Evolutionary conservation across 805 yeast species (phyloP), one percentile per base, ranked within the genome.

Genomic region (Sugiyamaella qingdaonensis): DNA sequence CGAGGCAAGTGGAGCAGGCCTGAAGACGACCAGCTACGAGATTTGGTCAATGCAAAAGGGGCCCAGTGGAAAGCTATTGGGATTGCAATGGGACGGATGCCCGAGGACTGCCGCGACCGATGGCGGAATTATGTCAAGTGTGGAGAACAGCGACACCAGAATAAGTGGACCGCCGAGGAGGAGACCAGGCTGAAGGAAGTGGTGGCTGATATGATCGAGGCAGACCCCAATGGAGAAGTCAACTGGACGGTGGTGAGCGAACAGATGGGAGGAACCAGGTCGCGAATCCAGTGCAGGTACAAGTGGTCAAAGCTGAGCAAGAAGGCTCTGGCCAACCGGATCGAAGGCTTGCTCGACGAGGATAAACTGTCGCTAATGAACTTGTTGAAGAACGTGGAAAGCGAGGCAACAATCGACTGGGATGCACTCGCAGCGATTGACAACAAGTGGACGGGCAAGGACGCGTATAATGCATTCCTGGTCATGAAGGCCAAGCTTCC

Each of bases 51-150:
- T 9, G 81, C 82, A 24, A 79, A 81, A 60, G 88, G 84, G 54
- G 89, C 94, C 14, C 89, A 86, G 64, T 92, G 98, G 98, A 88
- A 88, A 60, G 74, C 76, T 39, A 87, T 92, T 55, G 97, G 97
- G 7, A 78, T 78, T 50, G 73, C 74, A 7, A 75, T 92, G 80
- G 88, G 87, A 11, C 76, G 98, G 63, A 92, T 92, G 98, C 97
- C 98, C 0, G 98, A 92, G 65, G 98, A 92, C 70, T 91, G 97
- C 68, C 78, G 98, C 61, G 98, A 92, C 68, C 77, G 98, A 61
- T 92, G 96, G 96, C 78, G 98, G 68, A 92, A 92, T 67, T 92
- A 91, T 66, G 86, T 91, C 57, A 91, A 91, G 68, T 92, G 97
- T 73, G 97, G 97, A 21, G 75, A 75, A 14, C 80, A 80, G 51